Percentiles rank a stretch among this genome's conserved stretches.
Conservation (phyloP, 1,284 basidiomycete genomes). For the Athelia psychrophila region DNA sequence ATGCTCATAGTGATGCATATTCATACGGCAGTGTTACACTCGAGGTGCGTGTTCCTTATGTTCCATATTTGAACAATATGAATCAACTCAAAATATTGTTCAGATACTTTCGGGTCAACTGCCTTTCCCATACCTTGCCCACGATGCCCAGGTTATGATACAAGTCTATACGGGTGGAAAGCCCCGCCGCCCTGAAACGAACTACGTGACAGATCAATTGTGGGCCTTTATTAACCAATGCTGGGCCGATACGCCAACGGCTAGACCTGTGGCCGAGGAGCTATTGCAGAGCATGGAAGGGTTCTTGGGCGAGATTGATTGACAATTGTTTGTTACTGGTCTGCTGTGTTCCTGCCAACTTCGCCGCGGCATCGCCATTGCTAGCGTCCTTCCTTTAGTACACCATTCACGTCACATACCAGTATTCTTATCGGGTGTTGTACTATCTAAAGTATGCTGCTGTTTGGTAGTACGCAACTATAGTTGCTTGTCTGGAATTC, state of each 20-base stretch:
- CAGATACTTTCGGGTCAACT: slow-evolving; percentile 37
- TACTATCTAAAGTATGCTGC: no score
- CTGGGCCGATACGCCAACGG: slow-evolving; percentile 29
- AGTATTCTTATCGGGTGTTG: no score
- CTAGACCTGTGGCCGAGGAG: slow-evolving; percentile 24
- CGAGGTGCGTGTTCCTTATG: slow-evolving; percentile 24
- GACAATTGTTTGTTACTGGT: no score
- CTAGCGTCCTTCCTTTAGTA: no score
- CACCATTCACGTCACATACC: no score
- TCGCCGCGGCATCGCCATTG: no score
- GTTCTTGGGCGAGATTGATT: slow-evolving; percentile 3
- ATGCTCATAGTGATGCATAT: slow-evolving; percentile 34
- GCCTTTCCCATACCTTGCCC: slow-evolving; percentile 35
- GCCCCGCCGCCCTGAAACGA: slow-evolving; percentile 32
- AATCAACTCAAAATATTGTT: neutral
- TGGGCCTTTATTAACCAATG: slow-evolving; percentile 37
- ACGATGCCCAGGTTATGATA: slow-evolving; percentile 39
- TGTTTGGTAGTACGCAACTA: no score
- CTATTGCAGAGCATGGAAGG: slow-evolving; percentile 16
- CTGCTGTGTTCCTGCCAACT: no score
- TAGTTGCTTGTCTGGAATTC: no score
- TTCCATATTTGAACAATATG: neutral
- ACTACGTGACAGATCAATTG: slow-evolving; percentile 35
- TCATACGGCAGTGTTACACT: slow-evolving; percentile 40
- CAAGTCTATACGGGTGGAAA: slow-evolving; percentile 36